Evolutionary conservation across 345 rosid species (phyloP).

Genomic region (Populus euphratica): DNA sequence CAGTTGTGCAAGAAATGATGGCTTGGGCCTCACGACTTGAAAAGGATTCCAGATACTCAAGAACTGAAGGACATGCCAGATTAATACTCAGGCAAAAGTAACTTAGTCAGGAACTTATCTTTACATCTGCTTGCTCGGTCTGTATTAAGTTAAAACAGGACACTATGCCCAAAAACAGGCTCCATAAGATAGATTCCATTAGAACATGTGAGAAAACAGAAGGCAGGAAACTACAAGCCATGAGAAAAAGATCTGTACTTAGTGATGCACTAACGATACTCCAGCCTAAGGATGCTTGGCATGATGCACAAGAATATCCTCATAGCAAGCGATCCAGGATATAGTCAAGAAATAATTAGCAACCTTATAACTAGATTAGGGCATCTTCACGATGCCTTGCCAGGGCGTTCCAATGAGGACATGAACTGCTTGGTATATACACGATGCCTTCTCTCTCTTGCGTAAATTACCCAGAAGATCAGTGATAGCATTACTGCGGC

Average conservation of each 20-base stretch:
- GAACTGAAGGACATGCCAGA: too few species aligned
- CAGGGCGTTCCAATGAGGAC: conserved; percentile 25
- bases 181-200: not conserved
- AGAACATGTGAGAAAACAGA: not conserved
- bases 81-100: too few species aligned
- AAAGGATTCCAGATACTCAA: too few species aligned
- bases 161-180: not conserved
- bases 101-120: too few species aligned
- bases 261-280: not conserved
- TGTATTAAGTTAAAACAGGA: too few species aligned
- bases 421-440: conserved; percentile 56
- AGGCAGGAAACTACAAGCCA: not conserved
- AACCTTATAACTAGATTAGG: not conserved
- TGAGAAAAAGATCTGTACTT: not conserved
- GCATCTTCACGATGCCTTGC: conserved; percentile 27
- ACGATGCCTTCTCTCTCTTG: conserved; percentile 81
- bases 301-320: not conserved
- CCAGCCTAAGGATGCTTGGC: not conserved
- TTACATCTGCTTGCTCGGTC: too few species aligned
- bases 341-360: not conserved
- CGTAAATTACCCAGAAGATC: conserved; percentile 88
- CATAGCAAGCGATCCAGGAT: not conserved
- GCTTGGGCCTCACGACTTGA: not conserved
- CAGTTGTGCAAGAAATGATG: not conserved
- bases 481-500: conserved; percentile 83